A percentile compares a stretch with the other conserved stretches of the same genome.
These are phyloP conservation scores for Hyphodiscus sp. DNA, from an alignment of 2,329 filamentous ascomycete species.

Conservation along the genomic window DNA sequence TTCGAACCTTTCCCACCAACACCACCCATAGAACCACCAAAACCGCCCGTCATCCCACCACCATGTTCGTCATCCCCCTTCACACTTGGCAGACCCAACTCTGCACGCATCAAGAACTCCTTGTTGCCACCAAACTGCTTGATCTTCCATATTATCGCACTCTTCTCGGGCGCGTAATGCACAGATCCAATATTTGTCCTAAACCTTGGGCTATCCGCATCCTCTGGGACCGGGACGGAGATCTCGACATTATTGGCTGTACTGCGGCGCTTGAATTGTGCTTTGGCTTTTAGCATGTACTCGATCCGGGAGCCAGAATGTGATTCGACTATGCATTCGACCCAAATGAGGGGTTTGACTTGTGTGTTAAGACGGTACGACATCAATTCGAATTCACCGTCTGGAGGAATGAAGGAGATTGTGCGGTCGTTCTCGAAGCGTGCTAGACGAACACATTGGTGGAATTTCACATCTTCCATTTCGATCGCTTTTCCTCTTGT, in stretches of 20 bases:
- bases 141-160: slow-evolving; percentile 99
- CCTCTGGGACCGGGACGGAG: slow-evolving; percentile 91
- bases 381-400: slow-evolving; percentile 99
- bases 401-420: slow-evolving; percentile 97
- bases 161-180: slow-evolving; percentile 95
- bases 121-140: slow-evolving; percentile 99
- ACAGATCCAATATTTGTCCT: slow-evolving; percentile 95
- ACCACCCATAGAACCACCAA: slow-evolving; percentile 94
- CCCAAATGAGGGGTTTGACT: slow-evolving; percentile 98
- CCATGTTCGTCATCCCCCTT: slow-evolving; percentile 93
- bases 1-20: slow-evolving; percentile 82
- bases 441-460: slow-evolving; percentile 92
- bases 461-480: slow-evolving; percentile 99
- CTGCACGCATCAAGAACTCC: slow-evolving; percentile 97
- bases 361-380: slow-evolving; percentile 97
- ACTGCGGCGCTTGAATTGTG: slow-evolving; percentile 95
- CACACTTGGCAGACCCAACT: slow-evolving; percentile 88
- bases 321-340: slow-evolving; percentile 93
- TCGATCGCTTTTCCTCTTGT: slow-evolving; percentile 96
- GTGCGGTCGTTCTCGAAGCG: slow-evolving; percentile 98
- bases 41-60: slow-evolving; percentile 95
- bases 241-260: slow-evolving; percentile 99
- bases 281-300: slow-evolving; percentile 97
- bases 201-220: slow-evolving; percentile 93
- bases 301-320: slow-evolving; percentile 94